Base-by-base conservation (phyloP, 106 monocot genomes). In the Dendrobium nobile region DNA sequence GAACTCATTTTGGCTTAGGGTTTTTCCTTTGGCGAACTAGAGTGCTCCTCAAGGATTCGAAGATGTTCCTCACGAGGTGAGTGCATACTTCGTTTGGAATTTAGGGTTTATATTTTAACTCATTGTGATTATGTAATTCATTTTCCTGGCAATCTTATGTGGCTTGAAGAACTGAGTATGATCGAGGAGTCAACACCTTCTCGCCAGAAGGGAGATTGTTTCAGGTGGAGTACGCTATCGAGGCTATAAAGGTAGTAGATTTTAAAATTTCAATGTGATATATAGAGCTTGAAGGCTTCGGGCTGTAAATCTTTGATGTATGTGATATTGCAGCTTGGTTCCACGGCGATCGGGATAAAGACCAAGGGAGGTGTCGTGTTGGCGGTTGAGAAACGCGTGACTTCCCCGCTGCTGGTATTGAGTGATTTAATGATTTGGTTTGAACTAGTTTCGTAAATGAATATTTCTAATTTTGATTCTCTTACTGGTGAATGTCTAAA, bases 281-380 rank as follows among this genome's bases (percentile, higher is more conserved):
- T 26, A 45, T 47, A 7, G 7, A 4, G 16, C 15, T 75, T 75
- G 47, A 47, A 37, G 9, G 47, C 5, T 1, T 47, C 26, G 9
- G 33, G 18, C 42, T 73, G 40, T 43, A 73, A 73, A 18, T 19
- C 42, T 75, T 47, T 47, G 19, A 47, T 24, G n/a, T 47, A 75
- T 26, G 19, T 19, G 75, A 47, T 75, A 5, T 73, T 75, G 41
- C 80, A 92, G 92, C 80, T 92, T 82, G 92, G 92, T 47, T 92
- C 92, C 10, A 92, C 92, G 26, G 92, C 92, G 11, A 92, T 92
- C 18, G 92, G 88, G 45, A 47, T 92, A 80, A 92, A 90, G 83
- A 92, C 92, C n/a, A 90, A 92, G 85, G 92, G 88, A 28, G 92
- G 89, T 7, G 92, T 90, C 6, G 88, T 92, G 19, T 86, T 92